Evolutionary conservation across 495 filamentous ascomycete species (phyloP).

Genomic region (Aspergillus sclerotiicarbonarius): DNA sequence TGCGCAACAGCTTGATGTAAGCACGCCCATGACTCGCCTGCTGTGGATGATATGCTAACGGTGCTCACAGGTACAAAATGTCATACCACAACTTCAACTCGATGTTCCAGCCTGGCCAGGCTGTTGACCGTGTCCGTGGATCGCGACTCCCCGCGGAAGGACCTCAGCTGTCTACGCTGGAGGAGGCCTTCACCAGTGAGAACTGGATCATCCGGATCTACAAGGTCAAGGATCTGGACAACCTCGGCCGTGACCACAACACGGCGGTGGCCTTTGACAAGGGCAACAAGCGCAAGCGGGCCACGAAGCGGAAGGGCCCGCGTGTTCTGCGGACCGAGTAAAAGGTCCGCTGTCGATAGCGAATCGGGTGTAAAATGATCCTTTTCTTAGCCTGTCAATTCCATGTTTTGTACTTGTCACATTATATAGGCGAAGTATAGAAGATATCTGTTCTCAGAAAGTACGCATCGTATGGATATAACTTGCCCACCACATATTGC

Average conservation of each 20-base stretch:
- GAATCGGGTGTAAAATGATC: background rate
- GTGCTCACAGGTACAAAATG: constrained; percentile 90
- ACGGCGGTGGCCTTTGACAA: constrained; percentile 84
- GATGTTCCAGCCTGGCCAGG: constrained; percentile 90
- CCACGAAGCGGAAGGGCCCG: constrained; percentile 73
- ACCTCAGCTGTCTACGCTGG: constrained; percentile 81
- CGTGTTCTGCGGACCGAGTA: constrained; percentile 83
- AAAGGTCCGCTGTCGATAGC: constrained; percentile 11
- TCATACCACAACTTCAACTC: constrained; percentile 96
- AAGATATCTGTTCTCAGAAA: constrained; percentile 4
- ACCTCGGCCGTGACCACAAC: constrained; percentile 85
- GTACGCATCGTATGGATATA: background rate
- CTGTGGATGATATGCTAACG: constrained; percentile 34
- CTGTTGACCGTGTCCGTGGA: constrained; percentile 85
- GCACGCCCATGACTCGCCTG: constrained; percentile 22
- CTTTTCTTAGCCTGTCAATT: constrained; percentile 15
- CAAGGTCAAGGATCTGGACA: constrained; percentile 99
- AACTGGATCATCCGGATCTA: constrained; percentile 99
- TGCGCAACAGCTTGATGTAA: constrained; percentile 99
- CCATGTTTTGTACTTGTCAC: constrained; percentile 17
- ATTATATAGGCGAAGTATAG: constrained; percentile 1
- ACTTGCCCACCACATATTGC: background rate
- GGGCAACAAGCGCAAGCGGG: constrained; percentile 92
- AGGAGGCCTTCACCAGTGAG: constrained; percentile 98
- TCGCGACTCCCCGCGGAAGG: constrained; percentile 78